phyloP scores from a whole-genome alignment of 192 early-diverging fungal genomes.

The Backusella australiensis region DNA sequence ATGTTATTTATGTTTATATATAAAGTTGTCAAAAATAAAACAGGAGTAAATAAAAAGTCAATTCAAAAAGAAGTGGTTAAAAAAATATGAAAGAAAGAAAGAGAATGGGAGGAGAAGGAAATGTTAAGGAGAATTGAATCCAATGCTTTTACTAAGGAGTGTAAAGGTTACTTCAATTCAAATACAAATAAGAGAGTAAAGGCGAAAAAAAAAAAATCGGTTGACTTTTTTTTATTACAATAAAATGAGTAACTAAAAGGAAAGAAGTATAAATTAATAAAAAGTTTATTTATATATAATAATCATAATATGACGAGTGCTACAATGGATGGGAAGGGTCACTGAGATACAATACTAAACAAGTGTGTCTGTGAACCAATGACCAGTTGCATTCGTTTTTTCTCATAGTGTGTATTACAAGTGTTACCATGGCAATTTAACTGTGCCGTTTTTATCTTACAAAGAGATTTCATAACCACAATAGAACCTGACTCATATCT shows the following conservation, averaged over 20 bases:
- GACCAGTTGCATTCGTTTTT: not conserved
- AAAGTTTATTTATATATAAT: slow-evolving; percentile 5
- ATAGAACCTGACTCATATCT: not conserved
- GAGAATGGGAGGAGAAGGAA: not conserved
- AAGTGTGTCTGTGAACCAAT: not conserved
- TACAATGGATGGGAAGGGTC: not conserved
- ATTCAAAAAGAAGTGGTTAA: not conserved
- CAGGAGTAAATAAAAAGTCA: not conserved
- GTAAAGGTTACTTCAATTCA: not conserved
- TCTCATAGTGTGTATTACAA: not conserved
- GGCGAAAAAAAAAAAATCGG: not conserved
- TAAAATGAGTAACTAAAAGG: not conserved
- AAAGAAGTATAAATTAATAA: not conserved
- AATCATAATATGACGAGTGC: not conserved
- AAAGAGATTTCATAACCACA: not conserved
- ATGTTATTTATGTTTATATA: not conserved
- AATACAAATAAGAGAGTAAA: not conserved
- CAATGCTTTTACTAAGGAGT: not conserved
- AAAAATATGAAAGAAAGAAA: not conserved
- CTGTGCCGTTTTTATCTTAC: not conserved
- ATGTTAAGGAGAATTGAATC: not conserved
- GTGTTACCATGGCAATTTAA: not conserved
- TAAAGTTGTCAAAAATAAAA: not conserved
- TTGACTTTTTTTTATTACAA: not conserved
- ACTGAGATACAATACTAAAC: slow-evolving; percentile 6